Evolutionary conservation across 495 filamentous ascomycete genomes (phyloP).

Genomic region (Trichoderma parareesei): DNA sequence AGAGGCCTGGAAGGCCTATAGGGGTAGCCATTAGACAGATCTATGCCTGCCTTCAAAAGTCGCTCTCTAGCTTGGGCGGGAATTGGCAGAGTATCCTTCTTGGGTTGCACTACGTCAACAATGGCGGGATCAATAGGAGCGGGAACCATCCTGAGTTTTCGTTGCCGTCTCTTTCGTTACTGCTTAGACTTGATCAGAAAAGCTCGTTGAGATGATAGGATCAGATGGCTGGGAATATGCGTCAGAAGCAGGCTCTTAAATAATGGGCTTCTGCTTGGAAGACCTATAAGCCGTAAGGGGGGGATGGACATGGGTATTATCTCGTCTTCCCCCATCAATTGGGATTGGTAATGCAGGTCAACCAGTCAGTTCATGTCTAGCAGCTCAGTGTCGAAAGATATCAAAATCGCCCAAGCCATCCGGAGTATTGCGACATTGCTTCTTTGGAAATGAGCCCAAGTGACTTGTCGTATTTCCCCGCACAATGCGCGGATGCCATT

Average conservation of each 20-base stretch:
- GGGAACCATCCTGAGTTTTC: slow-evolving; percentile 26
- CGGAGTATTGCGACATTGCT: background rate
- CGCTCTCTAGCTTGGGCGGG: slow-evolving; percentile 45
- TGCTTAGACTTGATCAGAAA: background rate
- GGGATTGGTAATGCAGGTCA: too few relatives aligned
- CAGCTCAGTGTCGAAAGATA: background rate
- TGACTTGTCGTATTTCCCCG: background rate
- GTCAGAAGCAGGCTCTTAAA: too few relatives aligned
- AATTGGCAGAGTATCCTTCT: slow-evolving; percentile 53
- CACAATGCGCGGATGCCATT: background rate
- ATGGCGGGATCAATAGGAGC: slow-evolving; percentile 51
- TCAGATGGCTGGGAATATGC: too few relatives aligned
- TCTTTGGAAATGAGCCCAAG: background rate
- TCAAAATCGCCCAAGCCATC: background rate
- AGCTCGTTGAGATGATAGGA: background rate
- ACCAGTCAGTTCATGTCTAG: background rate
- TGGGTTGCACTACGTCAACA: slow-evolving; percentile 48
- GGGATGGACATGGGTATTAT: too few relatives aligned
- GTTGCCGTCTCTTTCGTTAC: background rate
- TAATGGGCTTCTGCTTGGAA: too few relatives aligned
- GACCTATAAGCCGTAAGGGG: too few relatives aligned
- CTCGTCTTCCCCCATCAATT: too few relatives aligned
- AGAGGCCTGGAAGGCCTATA: slow-evolving; percentile 57
- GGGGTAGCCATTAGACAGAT: slow-evolving; percentile 57
- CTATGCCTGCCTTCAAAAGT: slow-evolving; percentile 55